phyloP scores from a whole-genome alignment of 2,329 filamentous ascomycete species.

The Aspergillus bombycis region DNA sequence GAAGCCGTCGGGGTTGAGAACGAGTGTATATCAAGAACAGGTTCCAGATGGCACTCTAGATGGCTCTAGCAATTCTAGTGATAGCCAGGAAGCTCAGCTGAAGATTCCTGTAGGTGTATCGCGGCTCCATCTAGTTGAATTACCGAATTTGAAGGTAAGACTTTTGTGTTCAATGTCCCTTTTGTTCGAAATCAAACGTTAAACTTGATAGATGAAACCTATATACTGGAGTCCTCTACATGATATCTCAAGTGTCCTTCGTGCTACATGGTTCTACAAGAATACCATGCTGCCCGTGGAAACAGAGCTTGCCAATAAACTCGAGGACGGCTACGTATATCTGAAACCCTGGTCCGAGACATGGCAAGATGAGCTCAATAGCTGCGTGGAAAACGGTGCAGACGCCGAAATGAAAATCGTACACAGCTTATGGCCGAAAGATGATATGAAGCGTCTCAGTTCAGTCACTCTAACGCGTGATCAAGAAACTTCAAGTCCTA shows the following conservation, averaged over 20 bases:
- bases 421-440: conserved; percentile 77
- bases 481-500: conserved; percentile 32
- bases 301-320: conserved; percentile 80
- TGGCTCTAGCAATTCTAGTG: conserved; percentile 15
- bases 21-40: conserved; percentile 28
- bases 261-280: conserved; percentile 97
- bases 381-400: conserved; percentile 86
- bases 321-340: conserved; percentile 88
- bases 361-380: conserved; percentile 88
- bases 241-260: conserved; percentile 77
- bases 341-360: conserved; percentile 87
- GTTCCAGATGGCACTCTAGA: conserved; percentile 15
- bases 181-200: neutral
- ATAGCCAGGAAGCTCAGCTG: conserved; percentile 41
- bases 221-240: conserved; percentile 98
- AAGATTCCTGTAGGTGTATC: conserved; percentile 86
- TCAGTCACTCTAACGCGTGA: conserved; percentile 42
- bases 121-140: conserved; percentile 82
- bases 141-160: conserved; percentile 66
- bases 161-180: neutral
- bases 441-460: conserved; percentile 42
- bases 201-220: conserved; percentile 73
- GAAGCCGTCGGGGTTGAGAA: conserved; percentile 33
- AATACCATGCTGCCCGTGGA: conserved; percentile 93
- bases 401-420: conserved; percentile 89